Evolutionary conservation across 2,329 filamentous ascomycete species (phyloP).

Genomic region (Gliomastix tumulicola): DNA sequence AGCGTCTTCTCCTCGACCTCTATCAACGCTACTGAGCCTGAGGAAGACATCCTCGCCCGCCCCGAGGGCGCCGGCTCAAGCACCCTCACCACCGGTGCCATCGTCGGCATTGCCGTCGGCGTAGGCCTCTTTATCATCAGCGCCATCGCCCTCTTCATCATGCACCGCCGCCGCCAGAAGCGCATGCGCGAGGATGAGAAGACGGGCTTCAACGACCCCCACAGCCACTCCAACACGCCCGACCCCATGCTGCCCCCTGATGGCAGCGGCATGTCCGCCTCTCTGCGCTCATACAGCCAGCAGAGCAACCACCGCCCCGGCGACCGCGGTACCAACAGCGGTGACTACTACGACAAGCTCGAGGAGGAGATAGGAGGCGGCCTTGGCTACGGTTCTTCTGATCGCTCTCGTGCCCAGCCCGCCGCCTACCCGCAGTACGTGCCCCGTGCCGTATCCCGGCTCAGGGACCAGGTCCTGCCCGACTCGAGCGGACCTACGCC

Average conservation of each 20-base stretch:
- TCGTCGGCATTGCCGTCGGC: constrained; percentile 45
- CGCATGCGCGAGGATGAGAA: constrained; percentile 19
- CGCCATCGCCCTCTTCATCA: constrained; percentile 31
- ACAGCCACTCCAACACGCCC: constrained; percentile 8
- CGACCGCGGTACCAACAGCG: constrained; percentile 18
- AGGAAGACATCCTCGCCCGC: constrained; percentile 13
- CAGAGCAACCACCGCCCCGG: no score
- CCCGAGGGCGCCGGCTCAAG: constrained; percentile 16
- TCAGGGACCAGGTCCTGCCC: no score
- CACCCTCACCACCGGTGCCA: constrained; percentile 37
- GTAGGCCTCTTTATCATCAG: constrained; percentile 33
- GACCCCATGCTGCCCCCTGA: constrained; percentile 11
- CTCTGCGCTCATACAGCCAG: constrained; percentile 11
- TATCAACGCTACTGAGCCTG: constrained; percentile 31
- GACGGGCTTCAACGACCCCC: constrained; percentile 5
- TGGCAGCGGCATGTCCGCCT: constrained; percentile 17
- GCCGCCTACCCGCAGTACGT: no score
- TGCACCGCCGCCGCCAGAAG: constrained; percentile 40
- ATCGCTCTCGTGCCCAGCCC: no score
- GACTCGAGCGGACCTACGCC: no score
- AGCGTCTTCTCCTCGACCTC: constrained; percentile 28
- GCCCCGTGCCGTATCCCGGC: constrained; percentile 18
- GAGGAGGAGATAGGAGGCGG: constrained; percentile 22
- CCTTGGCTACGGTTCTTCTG: no score
- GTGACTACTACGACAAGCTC: constrained; percentile 31